Conservation (phyloP, 495 filamentous ascomycete genomes). For the Hapsidospora chrysogenum region DNA sequence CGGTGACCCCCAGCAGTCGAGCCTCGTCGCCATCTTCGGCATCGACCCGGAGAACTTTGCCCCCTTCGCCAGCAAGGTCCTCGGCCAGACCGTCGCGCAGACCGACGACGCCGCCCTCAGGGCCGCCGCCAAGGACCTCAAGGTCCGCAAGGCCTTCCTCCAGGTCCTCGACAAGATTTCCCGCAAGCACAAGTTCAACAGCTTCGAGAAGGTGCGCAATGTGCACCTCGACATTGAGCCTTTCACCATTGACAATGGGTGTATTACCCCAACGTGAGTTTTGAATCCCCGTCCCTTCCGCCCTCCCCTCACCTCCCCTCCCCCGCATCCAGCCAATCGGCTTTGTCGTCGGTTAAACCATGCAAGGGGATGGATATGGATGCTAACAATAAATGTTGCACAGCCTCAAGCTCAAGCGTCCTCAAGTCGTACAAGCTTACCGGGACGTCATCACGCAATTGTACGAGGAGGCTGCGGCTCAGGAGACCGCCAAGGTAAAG, state of each 20-base stretch:
- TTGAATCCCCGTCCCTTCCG: conserved; percentile 4
- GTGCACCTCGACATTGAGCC: conserved; percentile 67
- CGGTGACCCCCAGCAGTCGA: conserved; percentile 71
- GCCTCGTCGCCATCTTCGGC: conserved; percentile 75
- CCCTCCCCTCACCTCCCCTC: background rate
- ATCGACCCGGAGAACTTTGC: conserved; percentile 71
- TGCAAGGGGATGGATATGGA: too few species aligned
- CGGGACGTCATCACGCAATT: conserved; percentile 58
- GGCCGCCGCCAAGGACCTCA: conserved; percentile 43
- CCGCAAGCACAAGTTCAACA: conserved; percentile 74
- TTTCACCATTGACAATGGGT: conserved; percentile 85
- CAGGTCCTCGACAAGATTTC: conserved; percentile 68
- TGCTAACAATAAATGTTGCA: conserved; percentile 16
- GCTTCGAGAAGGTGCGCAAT: conserved; percentile 70
- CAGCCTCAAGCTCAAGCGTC: conserved; percentile 89
- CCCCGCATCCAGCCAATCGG: too few species aligned
- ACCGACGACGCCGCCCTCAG: conserved; percentile 51
- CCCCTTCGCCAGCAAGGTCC: conserved; percentile 54
- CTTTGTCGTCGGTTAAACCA: too few species aligned
- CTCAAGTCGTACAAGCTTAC: conserved; percentile 67
- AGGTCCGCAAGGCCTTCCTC: conserved; percentile 56
- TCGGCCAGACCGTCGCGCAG: conserved; percentile 44
- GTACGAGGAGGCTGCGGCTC: conserved; percentile 48
- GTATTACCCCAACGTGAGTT: conserved; percentile 91
- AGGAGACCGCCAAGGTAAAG: conserved; percentile 19